A percentile compares a stretch with the other conserved stretches of the same genome.
These are phyloP conservation scores for Lasiosphaeria ovina DNA, from an alignment of 495 filamentous ascomycete genomes.

Conservation along the genomic window DNA sequence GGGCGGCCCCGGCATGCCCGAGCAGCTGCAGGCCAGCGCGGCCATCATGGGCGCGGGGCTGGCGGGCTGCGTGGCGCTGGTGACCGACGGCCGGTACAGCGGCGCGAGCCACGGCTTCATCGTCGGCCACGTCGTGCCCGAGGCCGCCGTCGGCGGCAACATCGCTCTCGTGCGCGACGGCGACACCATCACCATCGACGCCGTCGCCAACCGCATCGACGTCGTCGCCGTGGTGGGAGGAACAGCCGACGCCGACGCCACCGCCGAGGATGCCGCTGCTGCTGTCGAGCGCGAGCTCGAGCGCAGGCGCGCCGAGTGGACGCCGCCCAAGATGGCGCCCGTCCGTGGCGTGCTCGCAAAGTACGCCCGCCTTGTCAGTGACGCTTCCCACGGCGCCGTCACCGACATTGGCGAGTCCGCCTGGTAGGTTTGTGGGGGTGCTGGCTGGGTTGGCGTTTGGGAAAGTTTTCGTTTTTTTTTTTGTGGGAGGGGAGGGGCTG, in stretches of 20 bases:
- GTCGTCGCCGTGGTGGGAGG: slow-evolving; percentile 46
- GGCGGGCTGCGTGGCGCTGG: slow-evolving; percentile 75
- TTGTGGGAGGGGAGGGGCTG: not conserved
- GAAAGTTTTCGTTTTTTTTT: not conserved
- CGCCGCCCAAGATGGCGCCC: slow-evolving; percentile 66
- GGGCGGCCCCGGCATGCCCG: slow-evolving; percentile 98
- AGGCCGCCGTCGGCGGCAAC: slow-evolving; percentile 79
- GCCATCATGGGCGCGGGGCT: slow-evolving; percentile 91
- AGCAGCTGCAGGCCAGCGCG: slow-evolving; percentile 85
- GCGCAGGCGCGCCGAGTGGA: slow-evolving; percentile 67
- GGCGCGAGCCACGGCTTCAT: slow-evolving; percentile 95
- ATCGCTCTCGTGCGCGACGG: slow-evolving; percentile 79
- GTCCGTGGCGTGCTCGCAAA: slow-evolving; percentile 87
- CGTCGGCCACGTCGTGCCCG: slow-evolving; percentile 89
- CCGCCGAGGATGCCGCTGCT: slow-evolving; percentile 16
- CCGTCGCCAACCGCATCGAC: slow-evolving; percentile 73
- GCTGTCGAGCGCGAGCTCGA: slow-evolving; percentile 64
- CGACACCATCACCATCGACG: slow-evolving; percentile 84
- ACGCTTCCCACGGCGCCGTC: slow-evolving; percentile 55
- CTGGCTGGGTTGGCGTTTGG: not conserved
- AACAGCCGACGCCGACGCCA: slow-evolving; percentile 11
- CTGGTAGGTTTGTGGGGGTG: slow-evolving; percentile 14
- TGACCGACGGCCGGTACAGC: slow-evolving; percentile 90
- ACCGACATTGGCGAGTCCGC: slow-evolving; percentile 41
- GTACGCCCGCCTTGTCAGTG: slow-evolving; percentile 66